phyloP scores from a whole-genome alignment of 768 basidiomycete genomes.

The Termitomyces heimii region DNA sequence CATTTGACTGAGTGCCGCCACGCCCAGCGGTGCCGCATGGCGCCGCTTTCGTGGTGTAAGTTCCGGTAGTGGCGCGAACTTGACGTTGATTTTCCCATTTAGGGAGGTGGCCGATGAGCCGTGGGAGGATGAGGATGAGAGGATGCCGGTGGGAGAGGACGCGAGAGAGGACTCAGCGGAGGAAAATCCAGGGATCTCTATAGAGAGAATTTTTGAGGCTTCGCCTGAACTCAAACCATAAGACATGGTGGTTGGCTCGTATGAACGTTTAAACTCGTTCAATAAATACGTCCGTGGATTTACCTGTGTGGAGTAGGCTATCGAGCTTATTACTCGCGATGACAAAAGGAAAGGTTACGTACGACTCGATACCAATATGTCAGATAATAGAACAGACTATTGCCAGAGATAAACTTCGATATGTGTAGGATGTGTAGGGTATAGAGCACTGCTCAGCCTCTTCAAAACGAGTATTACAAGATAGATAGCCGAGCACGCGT shows the following conservation, averaged over 20 bases:
- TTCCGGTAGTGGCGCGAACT: conserved; percentile 56
- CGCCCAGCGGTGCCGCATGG: conserved; percentile 45
- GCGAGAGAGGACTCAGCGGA: conserved; percentile 9
- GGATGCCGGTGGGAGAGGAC: conserved; percentile 25
- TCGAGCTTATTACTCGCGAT: neutral
- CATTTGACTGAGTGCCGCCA: conserved; percentile 42
- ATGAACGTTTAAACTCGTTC: neutral
- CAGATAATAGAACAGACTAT: neutral
- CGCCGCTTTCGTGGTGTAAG: conserved; percentile 43
- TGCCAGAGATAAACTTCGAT: neutral
- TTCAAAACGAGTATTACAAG: conserved; percentile 1
- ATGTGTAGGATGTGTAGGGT: neutral
- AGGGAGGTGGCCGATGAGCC: conserved; percentile 27
- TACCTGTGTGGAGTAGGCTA: neutral
- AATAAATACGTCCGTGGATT: neutral
- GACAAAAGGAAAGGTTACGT: neutral
- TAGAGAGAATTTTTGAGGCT: conserved; percentile 1
- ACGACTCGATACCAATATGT: neutral
- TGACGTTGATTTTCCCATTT: conserved; percentile 30
- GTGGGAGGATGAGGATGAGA: conserved; percentile 43
- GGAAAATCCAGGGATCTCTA: conserved; percentile 9
- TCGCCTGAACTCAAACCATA: conserved; percentile 9
- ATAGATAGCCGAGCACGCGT: neutral
- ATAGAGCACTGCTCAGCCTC: conserved; percentile 7
- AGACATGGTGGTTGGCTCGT: conserved; percentile 6